Base-by-base conservation (phyloP, 2,329 filamentous ascomycete genomes). In the Dryadomyces sulphureus region DNA sequence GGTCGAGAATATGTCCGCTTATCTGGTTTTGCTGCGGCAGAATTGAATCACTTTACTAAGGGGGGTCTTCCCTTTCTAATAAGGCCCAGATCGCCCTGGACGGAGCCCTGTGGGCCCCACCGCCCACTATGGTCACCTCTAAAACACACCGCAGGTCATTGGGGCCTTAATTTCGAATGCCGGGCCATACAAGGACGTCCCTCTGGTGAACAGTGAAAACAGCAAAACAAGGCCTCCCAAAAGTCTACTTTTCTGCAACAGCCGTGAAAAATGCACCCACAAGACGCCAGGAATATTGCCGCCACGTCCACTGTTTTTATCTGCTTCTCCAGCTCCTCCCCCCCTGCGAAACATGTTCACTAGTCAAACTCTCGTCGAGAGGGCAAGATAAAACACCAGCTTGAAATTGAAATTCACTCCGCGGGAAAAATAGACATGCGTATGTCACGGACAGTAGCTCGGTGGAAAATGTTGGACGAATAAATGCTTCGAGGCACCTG, bases 191-290 rank as follows among this genome's bases (percentile, higher is more conserved):
- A n/a, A 39, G n/a, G n/a, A 16, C 17, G 16, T 16, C 35, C 11
- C 8, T 7, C 19, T 20, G 7, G 34, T n/a, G 7, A 19, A 20
- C 11, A 20, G 14, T 14, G 32, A 14, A 41, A 41, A 27, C 58
- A 56, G 59, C 53, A 51, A 9, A 32, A 59, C 53, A 51, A 9
- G 16, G n/a, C 45, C 42, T 52, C 49, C 54, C 55, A 54, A 50
- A 54, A 55, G 54, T 59, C 60, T 54, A 55, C 24, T 27, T 16
- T 24, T 41, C 40, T 42, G 40, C 34, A 32, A 51, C 56, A 52
- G 51, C 48, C 45, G 45, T 45, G 40, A 43, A 46, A 36, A 30
- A 32, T 30, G 43, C 44, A n/a, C 41, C 46, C 45, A 49, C 45
- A 49, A 51, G 53, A 54, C 54, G 49, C 53, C 45, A 50, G 48